phyloP scores from a whole-genome alignment of 345 rosid species.

The Heritiera fomes region DNA sequence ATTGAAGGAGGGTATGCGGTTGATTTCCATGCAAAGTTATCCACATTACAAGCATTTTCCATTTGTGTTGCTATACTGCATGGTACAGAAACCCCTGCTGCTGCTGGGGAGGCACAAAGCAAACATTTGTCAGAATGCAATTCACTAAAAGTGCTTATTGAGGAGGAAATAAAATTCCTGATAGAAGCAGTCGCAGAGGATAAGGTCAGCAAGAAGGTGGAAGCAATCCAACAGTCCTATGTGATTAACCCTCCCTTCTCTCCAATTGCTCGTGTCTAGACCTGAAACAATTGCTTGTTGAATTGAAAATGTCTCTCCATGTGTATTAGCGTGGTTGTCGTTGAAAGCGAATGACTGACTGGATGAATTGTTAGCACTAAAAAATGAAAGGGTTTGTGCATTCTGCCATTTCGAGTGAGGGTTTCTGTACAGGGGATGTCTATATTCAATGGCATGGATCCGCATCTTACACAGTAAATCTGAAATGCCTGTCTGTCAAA shows the following conservation, averaged over 20 bases:
- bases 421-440: background rate
- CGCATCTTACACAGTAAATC: slow-evolving; percentile 7
- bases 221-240: slow-evolving; percentile 56
- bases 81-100: slow-evolving; percentile 39
- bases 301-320: background rate
- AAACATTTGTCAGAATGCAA: slow-evolving; percentile 42
- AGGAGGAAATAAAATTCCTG: slow-evolving; percentile 69
- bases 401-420: background rate
- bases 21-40: slow-evolving; percentile 83
- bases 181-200: slow-evolving; percentile 62
- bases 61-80: slow-evolving; percentile 79
- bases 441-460: background rate
- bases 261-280: slow-evolving; percentile 78
- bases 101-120: slow-evolving; percentile 33
- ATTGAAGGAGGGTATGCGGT: slow-evolving; percentile 70
- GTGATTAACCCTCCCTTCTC: slow-evolving; percentile 83
- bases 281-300: slow-evolving; percentile 1
- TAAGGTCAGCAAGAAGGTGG: slow-evolving; percentile 39
- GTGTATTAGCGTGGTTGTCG: background rate
- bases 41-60: slow-evolving; percentile 90
- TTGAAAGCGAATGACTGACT: background rate
- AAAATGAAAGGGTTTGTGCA: background rate
- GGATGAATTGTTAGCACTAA: slow-evolving; percentile 3
- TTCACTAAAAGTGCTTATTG: slow-evolving; percentile 64
- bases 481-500: background rate